Conservation (phyloP, 176 grass and related monocot genomes). For the maize (Zea mays) region Zm-B73-REFERENCE-NAM-5.0 NC_050100.1:23982501-23983000, state of each 20-base stretch:
- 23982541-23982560: too few relatives aligned
- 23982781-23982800: constrained; percentile 85
- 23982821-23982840: constrained; percentile 88
- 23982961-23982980: constrained; percentile 88
- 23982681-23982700: constrained; percentile 89
- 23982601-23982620: background rate
- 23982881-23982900: constrained; percentile 71
- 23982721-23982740: constrained; percentile 93
- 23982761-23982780: constrained; percentile 85
- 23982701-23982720: constrained; percentile 85
- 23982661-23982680: background rate
- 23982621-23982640: background rate
- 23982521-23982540: too few relatives aligned
- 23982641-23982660: too few relatives aligned
- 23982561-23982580: too few relatives aligned
- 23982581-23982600: too few relatives aligned
- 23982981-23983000: constrained; percentile 81
- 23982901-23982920: constrained; percentile 86
- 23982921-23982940: constrained; percentile 64
- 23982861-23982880: constrained; percentile 94
- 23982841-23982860: constrained; percentile 92
- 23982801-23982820: constrained; percentile 91
- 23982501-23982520: too few relatives aligned
- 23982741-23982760: constrained; percentile 80
- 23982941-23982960: constrained; percentile 85